Evolutionary conservation across 2,329 filamentous ascomycete genomes (phyloP), one percentile per base, ranked within the genome.

Genomic region (Clonostachys byssicola): DNA sequence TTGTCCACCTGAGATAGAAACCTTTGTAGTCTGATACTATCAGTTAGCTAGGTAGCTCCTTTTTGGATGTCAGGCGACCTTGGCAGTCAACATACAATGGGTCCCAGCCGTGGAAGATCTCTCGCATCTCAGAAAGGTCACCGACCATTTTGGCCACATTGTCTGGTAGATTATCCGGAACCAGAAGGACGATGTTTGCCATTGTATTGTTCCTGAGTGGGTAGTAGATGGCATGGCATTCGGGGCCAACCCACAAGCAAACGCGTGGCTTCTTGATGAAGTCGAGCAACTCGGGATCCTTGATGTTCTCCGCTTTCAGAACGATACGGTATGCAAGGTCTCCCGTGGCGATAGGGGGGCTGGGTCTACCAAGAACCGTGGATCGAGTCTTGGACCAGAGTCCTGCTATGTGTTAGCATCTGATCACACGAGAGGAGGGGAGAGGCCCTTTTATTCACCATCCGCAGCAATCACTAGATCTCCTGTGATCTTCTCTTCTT

Each of bases 91-190:
- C 36, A 2, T 39, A 39, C 36, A 39, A 6, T 6, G 83, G 83
- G 64, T 89, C 84, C 85, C 85, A 89, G 1, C 3, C 46, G 16
- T 34, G 13, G 17, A 48, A 48, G 6, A 83, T 58, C 5, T 64
- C 65, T 44, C 67, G 71, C 80, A 88, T 83, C 62, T 88, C 81
- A 12, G 80, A 75, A 9, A 48, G 39, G 16, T 35, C 18, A 7
- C 34, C 47, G 16, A 14, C 34, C 36, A 45, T 34, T 16, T 20
- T 14, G 12, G n/a, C 16, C 8, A 23, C 40, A 13, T 16, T 34
- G 17, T 17, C 34, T 3, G 40, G 34, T 5, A 49, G 35, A 34
- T 47, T 34, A 23, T 46, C 48, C 9, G 44, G 48, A 14, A 44
- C 40, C 5, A 47, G 33, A 6, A 47, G 41, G 10, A 47, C 46